Evolutionary conservation across 768 basidiomycete species (phyloP), one percentile per base, ranked within the genome.

Genomic region (Mycena crocata): DNA sequence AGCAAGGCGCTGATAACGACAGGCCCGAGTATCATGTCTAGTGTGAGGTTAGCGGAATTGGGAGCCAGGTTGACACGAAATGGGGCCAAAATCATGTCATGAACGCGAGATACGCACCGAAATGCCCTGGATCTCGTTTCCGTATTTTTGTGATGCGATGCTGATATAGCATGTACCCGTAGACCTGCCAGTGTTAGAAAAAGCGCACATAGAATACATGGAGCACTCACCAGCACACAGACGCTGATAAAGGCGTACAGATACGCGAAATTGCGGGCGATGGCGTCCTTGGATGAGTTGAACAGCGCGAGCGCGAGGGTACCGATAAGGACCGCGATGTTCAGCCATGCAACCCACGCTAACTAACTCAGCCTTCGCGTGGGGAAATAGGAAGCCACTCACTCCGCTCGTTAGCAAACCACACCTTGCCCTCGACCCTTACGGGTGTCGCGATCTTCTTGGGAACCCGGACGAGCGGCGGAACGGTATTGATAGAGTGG

Each of bases 361-460:
- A n/a, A n/a, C n/a, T n/a, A n/a, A n/a, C n/a, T n/a, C n/a, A n/a
- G n/a, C n/a, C n/a, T n/a, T n/a, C n/a, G n/a, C n/a, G n/a, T n/a
- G n/a, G n/a, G n/a, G n/a, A n/a, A n/a, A n/a, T n/a, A n/a, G n/a
- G n/a, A n/a, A n/a, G n/a, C n/a, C n/a, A 79, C 90, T 66, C 50
- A 95, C 94, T 95, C 75, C 94, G 83, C 79, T 98, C 96, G 74
- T 98, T 98, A 10, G 96, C 95, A 76, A 98, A 97, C 96, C 96
- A 98, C 51, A 98, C 96, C 74, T 98, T 98, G 24, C 89, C 90
- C 76, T 98, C 96, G 21, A 98, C 95, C 69, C 90, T 93, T 72
- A 98, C 83, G 0, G 91, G 88, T 1, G 92, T 92, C 0, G 91
- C 82, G 24, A 93, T 87, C 78, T 95, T 96, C 82, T 91, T 93